Evolutionary conservation across 179 eudicot genomes (phyloP).

Genomic region (Gypsophila paniculata): DNA sequence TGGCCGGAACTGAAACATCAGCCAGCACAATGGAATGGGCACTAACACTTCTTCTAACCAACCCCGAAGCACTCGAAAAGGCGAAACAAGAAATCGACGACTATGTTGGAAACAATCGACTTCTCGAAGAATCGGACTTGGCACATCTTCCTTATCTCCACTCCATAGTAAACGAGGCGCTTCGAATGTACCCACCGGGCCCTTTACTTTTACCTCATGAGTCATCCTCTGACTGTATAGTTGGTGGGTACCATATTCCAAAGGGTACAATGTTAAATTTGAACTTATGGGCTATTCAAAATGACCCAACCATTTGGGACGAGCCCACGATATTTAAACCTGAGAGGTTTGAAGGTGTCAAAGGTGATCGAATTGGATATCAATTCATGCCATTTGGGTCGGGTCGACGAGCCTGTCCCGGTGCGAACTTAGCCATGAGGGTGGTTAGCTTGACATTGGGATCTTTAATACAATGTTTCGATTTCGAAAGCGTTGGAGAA

Average conservation of each 20-base stretch:
- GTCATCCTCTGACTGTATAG: slow-evolving; percentile 32
- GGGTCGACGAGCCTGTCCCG: slow-evolving; percentile 41
- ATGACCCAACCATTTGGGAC: slow-evolving; percentile 37
- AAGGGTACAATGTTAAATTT: slow-evolving; percentile 36
- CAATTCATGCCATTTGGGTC: slow-evolving; percentile 37
- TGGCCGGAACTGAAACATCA: slow-evolving; percentile 26
- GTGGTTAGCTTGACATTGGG: slow-evolving; percentile 33
- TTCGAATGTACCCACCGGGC: slow-evolving; percentile 23
- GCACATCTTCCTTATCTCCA: slow-evolving; percentile 28
- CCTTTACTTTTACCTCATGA: slow-evolving; percentile 32
- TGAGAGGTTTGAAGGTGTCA: slow-evolving; percentile 25
- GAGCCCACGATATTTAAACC: slow-evolving; percentile 32
- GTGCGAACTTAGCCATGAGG: slow-evolving; percentile 33
- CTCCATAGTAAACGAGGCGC: slow-evolving; percentile 31
- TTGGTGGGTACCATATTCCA: slow-evolving; percentile 33
- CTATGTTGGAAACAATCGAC: slow-evolving; percentile 19
- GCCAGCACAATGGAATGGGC: slow-evolving; percentile 29
- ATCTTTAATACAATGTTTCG: slow-evolving; percentile 37
- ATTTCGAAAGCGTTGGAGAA: slow-evolving; percentile 26
- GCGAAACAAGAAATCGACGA: slow-evolving; percentile 22
- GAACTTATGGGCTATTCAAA: slow-evolving; percentile 41
- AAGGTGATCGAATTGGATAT: slow-evolving; percentile 31
- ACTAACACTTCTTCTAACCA: slow-evolving; percentile 7
- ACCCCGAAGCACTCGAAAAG: slow-evolving; percentile 10
- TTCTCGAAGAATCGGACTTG: slow-evolving; percentile 21